phyloP scores from a whole-genome alignment of 208 protist species.

The Entamoeba moshkovskii region DNA sequence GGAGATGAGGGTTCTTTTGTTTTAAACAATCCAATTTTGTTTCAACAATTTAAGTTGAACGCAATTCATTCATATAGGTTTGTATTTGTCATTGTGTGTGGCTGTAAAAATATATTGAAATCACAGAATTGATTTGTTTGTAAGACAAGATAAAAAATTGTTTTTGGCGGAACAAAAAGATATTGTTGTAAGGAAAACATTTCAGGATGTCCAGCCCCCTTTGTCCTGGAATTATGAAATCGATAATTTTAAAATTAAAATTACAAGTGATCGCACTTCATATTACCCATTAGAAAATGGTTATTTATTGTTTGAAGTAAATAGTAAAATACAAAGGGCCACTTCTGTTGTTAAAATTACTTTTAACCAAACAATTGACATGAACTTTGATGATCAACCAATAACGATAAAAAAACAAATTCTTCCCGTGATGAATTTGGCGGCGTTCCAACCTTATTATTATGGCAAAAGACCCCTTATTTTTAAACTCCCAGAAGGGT shows the following conservation, averaged over 20 bases:
- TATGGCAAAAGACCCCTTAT: not conserved
- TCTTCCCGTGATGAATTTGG: not conserved
- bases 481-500: too few species aligned
- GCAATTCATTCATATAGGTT: not conserved
- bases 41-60: not conserved
- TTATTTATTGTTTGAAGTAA: not conserved
- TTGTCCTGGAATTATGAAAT: not conserved
- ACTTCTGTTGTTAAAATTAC: not conserved
- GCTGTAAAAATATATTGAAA: too few species aligned
- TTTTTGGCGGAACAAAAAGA: not conserved
- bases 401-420: not conserved
- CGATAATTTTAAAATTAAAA: not conserved
- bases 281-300: not conserved
- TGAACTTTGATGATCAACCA: not conserved
- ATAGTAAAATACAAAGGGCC: not conserved
- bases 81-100: too few species aligned
- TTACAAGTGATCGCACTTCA: not conserved
- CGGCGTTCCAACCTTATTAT: not conserved
- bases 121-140: not conserved
- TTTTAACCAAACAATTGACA: not conserved
- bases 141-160: not conserved
- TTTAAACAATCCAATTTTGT: not conserved
- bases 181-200: not conserved
- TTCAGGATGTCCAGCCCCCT: not conserved
- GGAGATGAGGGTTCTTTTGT: not conserved